Evolutionary conservation across 441 rosid species (phyloP).

Genomic region (Aleurites moluccanus): DNA sequence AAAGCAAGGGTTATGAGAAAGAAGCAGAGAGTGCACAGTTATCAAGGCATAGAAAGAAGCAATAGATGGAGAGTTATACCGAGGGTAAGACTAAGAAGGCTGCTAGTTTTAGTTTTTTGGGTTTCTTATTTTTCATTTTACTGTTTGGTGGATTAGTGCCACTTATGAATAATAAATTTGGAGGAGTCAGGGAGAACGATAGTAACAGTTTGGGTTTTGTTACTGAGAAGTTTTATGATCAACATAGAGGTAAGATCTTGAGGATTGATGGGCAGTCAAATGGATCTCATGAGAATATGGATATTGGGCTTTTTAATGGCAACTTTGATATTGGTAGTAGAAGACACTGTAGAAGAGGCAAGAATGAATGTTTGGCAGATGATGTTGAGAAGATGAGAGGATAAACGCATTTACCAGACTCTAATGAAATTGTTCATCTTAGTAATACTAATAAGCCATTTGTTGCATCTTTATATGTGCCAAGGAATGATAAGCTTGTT

Average conservation of each 20-base stretch:
- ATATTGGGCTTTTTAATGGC: conserved; percentile 35
- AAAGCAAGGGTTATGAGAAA: conserved; percentile 79
- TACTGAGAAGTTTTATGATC: conserved; percentile 42
- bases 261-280: conserved; percentile 45
- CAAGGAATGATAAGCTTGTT: conserved; percentile 92
- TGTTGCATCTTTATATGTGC: conserved; percentile 90
- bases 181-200: conserved; percentile 41
- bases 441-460: conserved; percentile 72
- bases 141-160: conserved; percentile 88
- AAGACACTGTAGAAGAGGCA: conserved; percentile 38
- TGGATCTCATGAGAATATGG: conserved; percentile 43
- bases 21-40: conserved; percentile 96
- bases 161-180: conserved; percentile 53
- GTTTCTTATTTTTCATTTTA: conserved; percentile 69
- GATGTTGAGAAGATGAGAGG: conserved; percentile 31
- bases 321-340: conserved; percentile 25
- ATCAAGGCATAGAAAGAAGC: conserved; percentile 93
- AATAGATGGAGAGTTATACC: conserved; percentile 90
- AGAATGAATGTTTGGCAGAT: conserved; percentile 33
- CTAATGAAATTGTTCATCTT: conserved; percentile 29
- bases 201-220: conserved; percentile 42
- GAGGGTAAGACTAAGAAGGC: conserved; percentile 76
- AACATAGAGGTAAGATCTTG: conserved; percentile 62
- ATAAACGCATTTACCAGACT: conserved; percentile 21
- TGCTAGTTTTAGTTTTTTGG: conserved; percentile 86